Conservation (phyloP, 176 grass and related monocot genomes). For the Triticum monococcum region DNA sequence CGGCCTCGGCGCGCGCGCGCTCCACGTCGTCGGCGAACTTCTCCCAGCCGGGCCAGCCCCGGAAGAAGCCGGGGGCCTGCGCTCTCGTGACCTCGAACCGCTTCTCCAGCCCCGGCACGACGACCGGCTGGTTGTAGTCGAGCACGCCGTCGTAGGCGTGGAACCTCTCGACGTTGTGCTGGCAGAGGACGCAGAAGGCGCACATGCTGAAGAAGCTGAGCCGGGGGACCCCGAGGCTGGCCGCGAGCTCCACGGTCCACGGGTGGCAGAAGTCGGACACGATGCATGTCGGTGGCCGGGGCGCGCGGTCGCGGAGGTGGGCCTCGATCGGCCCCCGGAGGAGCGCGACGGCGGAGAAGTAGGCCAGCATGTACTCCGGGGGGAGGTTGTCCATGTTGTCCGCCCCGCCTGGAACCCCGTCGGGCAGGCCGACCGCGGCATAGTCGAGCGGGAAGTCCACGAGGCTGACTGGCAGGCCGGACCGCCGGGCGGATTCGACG, state of each 20-base stretch:
- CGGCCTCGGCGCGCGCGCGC: too few species aligned
- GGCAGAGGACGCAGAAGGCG: too few species aligned
- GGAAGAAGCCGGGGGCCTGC: too few species aligned
- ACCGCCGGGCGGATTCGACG: not conserved
- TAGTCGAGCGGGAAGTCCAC: not conserved
- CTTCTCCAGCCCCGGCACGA: too few species aligned
- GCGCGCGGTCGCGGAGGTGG: not conserved
- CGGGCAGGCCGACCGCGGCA: not conserved
- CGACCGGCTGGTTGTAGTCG: too few species aligned
- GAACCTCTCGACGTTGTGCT: too few species aligned
- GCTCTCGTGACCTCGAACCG: too few species aligned
- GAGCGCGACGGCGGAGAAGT: not conserved
- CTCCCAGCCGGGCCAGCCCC: too few species aligned
- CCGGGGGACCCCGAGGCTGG: not conserved
- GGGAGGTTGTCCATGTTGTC: not conserved
- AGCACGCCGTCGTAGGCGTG: too few species aligned
- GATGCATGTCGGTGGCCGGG: conserved; percentile 18
- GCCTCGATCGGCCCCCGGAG: not conserved
- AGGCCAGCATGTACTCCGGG: not conserved
- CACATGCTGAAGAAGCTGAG: too few species aligned
- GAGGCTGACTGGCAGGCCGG: not conserved
- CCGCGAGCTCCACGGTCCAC: conserved; percentile 33
- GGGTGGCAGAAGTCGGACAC: conserved; percentile 45
- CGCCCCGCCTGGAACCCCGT: not conserved
- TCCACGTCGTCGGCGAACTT: too few species aligned